Percentiles rank a stretch among this genome's conserved stretches.
phyloP scores from a whole-genome alignment of 768 basidiomycete species.

The Boletellus ananiceps region DNA sequence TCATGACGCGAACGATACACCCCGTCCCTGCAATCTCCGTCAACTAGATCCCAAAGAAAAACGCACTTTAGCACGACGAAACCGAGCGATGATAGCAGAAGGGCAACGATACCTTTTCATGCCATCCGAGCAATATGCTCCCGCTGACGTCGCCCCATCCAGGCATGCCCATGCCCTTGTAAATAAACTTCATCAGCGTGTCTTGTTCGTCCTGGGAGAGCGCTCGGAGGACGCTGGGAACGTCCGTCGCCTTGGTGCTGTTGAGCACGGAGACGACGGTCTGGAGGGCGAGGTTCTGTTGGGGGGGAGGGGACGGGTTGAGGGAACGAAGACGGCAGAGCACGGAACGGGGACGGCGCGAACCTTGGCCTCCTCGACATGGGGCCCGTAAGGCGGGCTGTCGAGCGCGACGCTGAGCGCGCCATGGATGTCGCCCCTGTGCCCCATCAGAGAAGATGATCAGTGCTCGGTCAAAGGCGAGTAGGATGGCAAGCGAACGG shows the following conservation, averaged over 20 bases:
- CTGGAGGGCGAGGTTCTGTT: slow-evolving; percentile 71
- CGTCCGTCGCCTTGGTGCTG: slow-evolving; percentile 88
- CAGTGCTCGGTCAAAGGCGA: not conserved
- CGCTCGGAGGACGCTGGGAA: slow-evolving; percentile 65
- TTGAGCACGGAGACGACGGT: slow-evolving; percentile 86
- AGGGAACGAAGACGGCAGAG: not conserved
- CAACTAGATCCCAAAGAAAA: slow-evolving; percentile 44
- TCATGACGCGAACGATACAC: slow-evolving; percentile 87
- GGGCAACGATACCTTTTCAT: slow-evolving; percentile 72
- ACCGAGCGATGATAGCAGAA: not conserved
- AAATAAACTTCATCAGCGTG: slow-evolving; percentile 94
- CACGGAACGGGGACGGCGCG: slow-evolving; percentile 8
- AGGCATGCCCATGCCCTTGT: slow-evolving; percentile 86
- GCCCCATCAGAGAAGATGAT: not conserved
- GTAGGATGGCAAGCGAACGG: too few relatives aligned
- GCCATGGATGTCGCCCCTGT: slow-evolving; percentile 72
- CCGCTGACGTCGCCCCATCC: slow-evolving; percentile 61
- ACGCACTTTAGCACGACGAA: slow-evolving; percentile 15
- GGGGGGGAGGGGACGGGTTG: not conserved
- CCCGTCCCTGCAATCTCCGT: slow-evolving; percentile 93
- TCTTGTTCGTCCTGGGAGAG: slow-evolving; percentile 78
- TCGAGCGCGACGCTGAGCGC: slow-evolving; percentile 71
- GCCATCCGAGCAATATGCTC: slow-evolving; percentile 76
- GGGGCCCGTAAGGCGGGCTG: slow-evolving; percentile 82
- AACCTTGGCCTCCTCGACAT: slow-evolving; percentile 89